Percentiles rank a stretch among this genome's conserved stretches.
These are phyloP conservation scores for Calonectria ilicicola DNA, from an alignment of 2,329 filamentous ascomycete species.

Conservation along the genomic window DNA sequence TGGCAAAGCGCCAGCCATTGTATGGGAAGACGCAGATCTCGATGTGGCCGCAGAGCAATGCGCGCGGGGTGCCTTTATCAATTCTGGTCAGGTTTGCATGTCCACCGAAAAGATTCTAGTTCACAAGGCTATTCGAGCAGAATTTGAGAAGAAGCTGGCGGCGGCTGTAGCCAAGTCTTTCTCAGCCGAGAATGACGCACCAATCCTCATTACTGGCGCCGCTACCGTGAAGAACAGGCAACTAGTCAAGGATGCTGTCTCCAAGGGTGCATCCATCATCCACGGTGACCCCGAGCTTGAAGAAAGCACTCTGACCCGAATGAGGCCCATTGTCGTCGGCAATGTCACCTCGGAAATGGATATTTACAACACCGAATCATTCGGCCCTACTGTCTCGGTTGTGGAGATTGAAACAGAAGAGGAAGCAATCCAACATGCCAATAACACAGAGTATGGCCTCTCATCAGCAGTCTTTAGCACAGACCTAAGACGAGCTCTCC, in stretches of 20 bases:
- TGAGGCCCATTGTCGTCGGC: constrained; percentile 76
- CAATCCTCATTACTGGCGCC: constrained; percentile 76
- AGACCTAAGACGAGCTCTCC: constrained; percentile 70
- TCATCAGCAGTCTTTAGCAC: constrained; percentile 78
- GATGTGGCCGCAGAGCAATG: constrained; percentile 77
- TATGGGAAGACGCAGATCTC: constrained; percentile 84
- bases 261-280: constrained; percentile 71
- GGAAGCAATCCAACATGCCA: constrained; percentile 79
- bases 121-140: constrained; percentile 58
- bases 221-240: constrained; percentile 75
- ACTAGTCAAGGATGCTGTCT: constrained; percentile 75
- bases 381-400: constrained; percentile 80
- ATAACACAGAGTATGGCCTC: constrained; percentile 86
- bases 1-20: constrained; percentile 83
- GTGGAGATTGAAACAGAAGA: constrained; percentile 76
- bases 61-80: constrained; percentile 77
- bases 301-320: constrained; percentile 50
- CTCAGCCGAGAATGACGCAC: constrained; percentile 70
- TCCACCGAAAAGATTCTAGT: constrained; percentile 79
- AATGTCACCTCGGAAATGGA: constrained; percentile 76
- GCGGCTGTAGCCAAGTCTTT: constrained; percentile 56
- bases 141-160: constrained; percentile 60
- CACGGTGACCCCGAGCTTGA: constrained; percentile 51
- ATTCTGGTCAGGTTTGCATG: constrained; percentile 89
- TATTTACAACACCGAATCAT: constrained; percentile 80